A percentile compares a stretch with the other conserved stretches of the same genome.
Evolutionary conservation across 2,329 filamentous ascomycete species (phyloP).

Genomic region (Remersonia thermophila): DNA sequence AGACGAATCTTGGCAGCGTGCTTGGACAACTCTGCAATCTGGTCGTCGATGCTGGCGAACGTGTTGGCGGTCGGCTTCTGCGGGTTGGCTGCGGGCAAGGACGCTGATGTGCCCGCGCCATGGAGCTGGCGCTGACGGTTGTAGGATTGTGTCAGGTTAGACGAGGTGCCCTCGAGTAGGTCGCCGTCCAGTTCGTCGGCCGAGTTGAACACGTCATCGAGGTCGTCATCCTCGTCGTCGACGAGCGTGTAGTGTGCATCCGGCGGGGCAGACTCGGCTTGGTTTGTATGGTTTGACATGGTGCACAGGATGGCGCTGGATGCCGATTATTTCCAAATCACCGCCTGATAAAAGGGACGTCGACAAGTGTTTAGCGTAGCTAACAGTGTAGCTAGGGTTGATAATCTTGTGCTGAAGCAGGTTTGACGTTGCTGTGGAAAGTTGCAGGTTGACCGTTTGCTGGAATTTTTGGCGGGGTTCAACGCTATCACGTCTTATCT

Average conservation of each 20-base stretch:
- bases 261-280: constrained; percentile 20
- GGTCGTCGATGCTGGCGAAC: constrained; percentile 68
- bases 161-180: constrained; percentile 49
- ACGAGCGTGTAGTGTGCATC: constrained; percentile 21
- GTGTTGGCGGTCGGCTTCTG: constrained; percentile 75
- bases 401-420: too few species aligned
- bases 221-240: constrained; percentile 27
- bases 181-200: constrained; percentile 37
- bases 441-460: too few species aligned
- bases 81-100: constrained; percentile 59
- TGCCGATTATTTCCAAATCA: too few species aligned
- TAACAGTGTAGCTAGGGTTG: too few species aligned
- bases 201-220: constrained; percentile 32
- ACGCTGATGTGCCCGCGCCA: constrained; percentile 27
- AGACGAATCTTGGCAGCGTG: constrained; percentile 80
- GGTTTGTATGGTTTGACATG: constrained; percentile 28
- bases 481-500: too few species aligned
- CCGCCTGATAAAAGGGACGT: too few species aligned
- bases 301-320: too few species aligned
- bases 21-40: constrained; percentile 70
- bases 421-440: too few species aligned
- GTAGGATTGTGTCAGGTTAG: constrained; percentile 74
- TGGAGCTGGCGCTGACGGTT: constrained; percentile 69
- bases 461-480: too few species aligned
- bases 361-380: too few species aligned